A percentile compares a stretch with the other conserved stretches of the same genome.
Evolutionary conservation across 371 early-diverging fungal genomes (phyloP).

Genomic region (Zychaea mexicana): DNA sequence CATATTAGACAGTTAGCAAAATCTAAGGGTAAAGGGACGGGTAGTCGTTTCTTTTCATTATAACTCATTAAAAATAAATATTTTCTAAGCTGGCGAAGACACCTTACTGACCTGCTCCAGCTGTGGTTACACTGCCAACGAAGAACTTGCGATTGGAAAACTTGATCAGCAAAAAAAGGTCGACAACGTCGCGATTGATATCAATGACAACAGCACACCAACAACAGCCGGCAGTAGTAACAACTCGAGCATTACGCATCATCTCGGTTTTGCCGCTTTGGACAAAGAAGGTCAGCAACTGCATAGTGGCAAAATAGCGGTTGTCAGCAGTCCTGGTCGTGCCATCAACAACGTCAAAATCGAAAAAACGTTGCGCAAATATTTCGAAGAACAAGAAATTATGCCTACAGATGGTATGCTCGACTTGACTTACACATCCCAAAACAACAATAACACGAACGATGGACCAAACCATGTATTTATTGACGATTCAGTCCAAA

Average conservation of each 20-base stretch:
- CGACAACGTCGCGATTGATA: neutral
- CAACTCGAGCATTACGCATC: slow-evolving; percentile 1
- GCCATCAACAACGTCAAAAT: slow-evolving; percentile 36
- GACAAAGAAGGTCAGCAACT: slow-evolving; percentile 8
- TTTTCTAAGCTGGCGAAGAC: slow-evolving; percentile 79
- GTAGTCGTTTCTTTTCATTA: too few relatives aligned
- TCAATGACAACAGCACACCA: neutral
- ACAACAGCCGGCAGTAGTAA: neutral
- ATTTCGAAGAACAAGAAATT: slow-evolving; percentile 19
- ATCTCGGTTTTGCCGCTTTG: neutral
- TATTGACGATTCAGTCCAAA: slow-evolving; percentile 28
- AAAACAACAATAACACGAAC: neutral
- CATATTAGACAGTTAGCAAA: neutral
- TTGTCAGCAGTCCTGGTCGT: slow-evolving; percentile 24
- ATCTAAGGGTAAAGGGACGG: too few relatives aligned
- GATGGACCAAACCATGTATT: slow-evolving; percentile 21
- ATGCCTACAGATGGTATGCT: slow-evolving; percentile 18
- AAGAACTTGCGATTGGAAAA: slow-evolving; percentile 62
- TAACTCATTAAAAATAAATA: neutral
- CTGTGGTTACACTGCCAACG: slow-evolving; percentile 85
- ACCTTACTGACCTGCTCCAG: slow-evolving; percentile 66
- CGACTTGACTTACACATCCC: slow-evolving; percentile 5
- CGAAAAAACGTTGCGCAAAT: slow-evolving; percentile 23
- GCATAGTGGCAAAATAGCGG: slow-evolving; percentile 18
- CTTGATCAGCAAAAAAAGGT: slow-evolving; percentile 12